Evolutionary conservation across 1,284 basidiomycete genomes (phyloP), one percentile per base, ranked within the genome.

Genomic region (Ustanciosporium gigantosporum): DNA sequence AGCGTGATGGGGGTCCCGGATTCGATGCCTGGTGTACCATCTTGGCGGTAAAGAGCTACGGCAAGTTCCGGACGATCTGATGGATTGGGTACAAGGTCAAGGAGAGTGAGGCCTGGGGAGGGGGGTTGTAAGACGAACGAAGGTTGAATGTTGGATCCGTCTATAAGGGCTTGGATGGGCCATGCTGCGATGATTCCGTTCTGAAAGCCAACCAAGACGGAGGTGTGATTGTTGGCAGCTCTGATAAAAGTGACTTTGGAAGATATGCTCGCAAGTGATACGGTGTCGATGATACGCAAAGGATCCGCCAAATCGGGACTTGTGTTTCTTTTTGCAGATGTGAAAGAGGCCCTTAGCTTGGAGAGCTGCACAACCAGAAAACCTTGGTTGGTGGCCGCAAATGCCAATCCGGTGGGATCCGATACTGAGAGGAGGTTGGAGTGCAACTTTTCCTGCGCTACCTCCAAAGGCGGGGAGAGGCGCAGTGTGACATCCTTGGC

Each of bases 71-170:
- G 69, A 5, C 78, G 49, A 36, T 73, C 66, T 60, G 79, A 79
- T 3, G 81, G 81, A 49, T 82, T 82, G 8, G 82, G 80, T 0
- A 79, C 65, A n/a, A 82, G 27, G 11, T 56, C 62, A 41, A 56
- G 45, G 21, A 74, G 42, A 21, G 38, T 23, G 21, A 61, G 24
- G 32, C 47, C 60, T 8, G 64, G 43, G 6, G 52, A 56, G 3
- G 62, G 57, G 11, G 67, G 62, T 29, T 53, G 45, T 1, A 66
- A 38, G 17, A 62, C 52, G 37, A 61, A 64, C 32, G 38, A 24
- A 5, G 62, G 64, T 7, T 52, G 52, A 29, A 52, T 49, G 31
- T 51, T 49, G 35, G 24, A 42, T 16, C 47, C 52, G 4, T 58
- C 38, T 25, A 57, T 41, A 8, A 65, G 32, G 31, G 39, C 46